These are phyloP conservation scores for Rhipidocladum racemiflorum DNA, from an alignment of 176 grass and related monocot genomes.

Conservation along the genomic window DNA sequence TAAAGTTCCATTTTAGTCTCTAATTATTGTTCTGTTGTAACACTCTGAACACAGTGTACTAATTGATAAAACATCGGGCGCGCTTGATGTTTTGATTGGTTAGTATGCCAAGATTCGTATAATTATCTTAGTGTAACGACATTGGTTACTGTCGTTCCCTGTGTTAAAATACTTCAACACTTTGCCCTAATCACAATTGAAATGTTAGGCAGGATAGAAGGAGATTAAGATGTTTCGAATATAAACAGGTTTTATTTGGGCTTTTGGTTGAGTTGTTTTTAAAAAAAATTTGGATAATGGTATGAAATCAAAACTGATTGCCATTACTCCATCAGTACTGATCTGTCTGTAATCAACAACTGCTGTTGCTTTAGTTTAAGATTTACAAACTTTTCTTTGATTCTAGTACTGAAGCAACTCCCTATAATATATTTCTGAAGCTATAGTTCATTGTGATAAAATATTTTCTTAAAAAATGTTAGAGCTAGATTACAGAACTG, in stretches of 20 bases:
- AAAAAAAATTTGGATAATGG: background rate
- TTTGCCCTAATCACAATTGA: background rate
- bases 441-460: background rate
- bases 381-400: background rate
- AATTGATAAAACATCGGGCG: no score
- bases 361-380: background rate
- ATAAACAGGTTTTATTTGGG: background rate
- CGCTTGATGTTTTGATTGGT: no score
- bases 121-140: no score
- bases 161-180: background rate
- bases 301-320: background rate
- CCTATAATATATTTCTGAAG: background rate
- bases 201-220: background rate
- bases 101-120: no score
- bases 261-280: background rate
- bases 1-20: no score
- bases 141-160: no score
- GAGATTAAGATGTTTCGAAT: background rate
- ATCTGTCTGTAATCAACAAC: background rate
- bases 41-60: no score
- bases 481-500: background rate
- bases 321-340: background rate
- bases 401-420: background rate
- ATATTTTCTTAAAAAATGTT: background rate
- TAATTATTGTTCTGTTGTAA: no score